A percentile compares a stretch with the other conserved stretches of the same genome.
phyloP scores from a whole-genome alignment of 2,329 filamentous ascomycete species.

The Arthrobotrys megalospora region DNA sequence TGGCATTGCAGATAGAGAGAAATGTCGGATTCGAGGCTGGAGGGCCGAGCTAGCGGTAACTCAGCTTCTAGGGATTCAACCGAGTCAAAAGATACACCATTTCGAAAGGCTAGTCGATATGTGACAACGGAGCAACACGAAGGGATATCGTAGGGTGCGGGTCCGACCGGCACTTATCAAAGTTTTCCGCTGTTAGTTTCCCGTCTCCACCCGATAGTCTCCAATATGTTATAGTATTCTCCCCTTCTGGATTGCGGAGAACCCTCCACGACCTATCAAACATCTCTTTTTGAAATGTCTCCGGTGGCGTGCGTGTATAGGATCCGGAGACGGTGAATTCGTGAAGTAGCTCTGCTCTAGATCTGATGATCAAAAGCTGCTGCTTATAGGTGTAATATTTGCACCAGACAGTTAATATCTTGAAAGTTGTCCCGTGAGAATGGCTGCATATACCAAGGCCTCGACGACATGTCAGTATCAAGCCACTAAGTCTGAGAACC shows the following conservation, averaged over 20 bases:
- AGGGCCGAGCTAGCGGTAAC: background rate
- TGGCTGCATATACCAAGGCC: constrained; percentile 28
- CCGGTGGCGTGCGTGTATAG: too few species aligned
- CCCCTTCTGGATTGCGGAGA: background rate
- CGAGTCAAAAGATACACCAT: background rate
- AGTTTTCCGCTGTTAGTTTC: constrained; percentile 12
- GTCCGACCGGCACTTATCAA: constrained; percentile 14
- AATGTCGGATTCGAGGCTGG: constrained; percentile 1
- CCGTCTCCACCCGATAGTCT: constrained; percentile 5
- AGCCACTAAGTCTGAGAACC: constrained; percentile 22
- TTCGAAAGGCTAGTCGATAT: background rate
- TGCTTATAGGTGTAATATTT: constrained; percentile 7
- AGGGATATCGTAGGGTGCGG: background rate
- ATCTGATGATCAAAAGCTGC: constrained; percentile 10
- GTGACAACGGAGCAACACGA: too few species aligned
- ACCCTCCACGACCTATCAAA: background rate
- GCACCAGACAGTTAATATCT: constrained; percentile 5
- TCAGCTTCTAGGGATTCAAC: background rate
- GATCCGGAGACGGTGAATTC: background rate
- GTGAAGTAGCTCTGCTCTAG: background rate
- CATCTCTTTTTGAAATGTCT: background rate
- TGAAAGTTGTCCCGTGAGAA: constrained; percentile 5
- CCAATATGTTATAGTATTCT: background rate
- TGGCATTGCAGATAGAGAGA: background rate
- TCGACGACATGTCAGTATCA: constrained; percentile 26